These are phyloP conservation scores for Neurospora intermedia DNA, from an alignment of 495 filamentous ascomycete genomes.

Conservation along the genomic window DNA sequence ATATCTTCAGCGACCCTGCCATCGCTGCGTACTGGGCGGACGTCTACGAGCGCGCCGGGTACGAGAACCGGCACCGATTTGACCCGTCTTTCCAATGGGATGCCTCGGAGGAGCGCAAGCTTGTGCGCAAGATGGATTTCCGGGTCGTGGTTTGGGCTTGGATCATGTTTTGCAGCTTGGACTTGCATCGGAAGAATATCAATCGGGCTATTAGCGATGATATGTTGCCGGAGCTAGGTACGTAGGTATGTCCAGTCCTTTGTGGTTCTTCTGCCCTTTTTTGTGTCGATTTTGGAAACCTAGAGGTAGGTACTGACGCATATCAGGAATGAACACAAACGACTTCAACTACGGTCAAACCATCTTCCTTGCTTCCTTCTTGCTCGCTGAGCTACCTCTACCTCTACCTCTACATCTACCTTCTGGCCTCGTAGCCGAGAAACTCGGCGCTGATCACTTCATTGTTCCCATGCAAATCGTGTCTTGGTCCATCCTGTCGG, in stretches of 20 bases:
- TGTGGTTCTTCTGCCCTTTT: background rate
- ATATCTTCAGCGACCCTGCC: slow-evolving; percentile 20
- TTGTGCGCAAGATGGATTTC: slow-evolving; percentile 36
- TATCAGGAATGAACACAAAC: slow-evolving; percentile 32
- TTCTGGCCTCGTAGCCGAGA: slow-evolving; percentile 36
- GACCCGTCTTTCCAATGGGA: slow-evolving; percentile 39
- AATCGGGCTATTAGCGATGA: slow-evolving; percentile 37
- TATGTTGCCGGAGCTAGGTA: slow-evolving; percentile 27
- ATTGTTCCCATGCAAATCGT: slow-evolving; percentile 41
- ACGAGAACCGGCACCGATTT: slow-evolving; percentile 48
- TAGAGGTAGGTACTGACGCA: background rate
- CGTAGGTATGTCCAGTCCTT: slow-evolving; percentile 1
- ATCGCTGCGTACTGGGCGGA: slow-evolving; percentile 18
- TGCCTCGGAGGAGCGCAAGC: slow-evolving; percentile 34
- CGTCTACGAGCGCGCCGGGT: slow-evolving; percentile 26
- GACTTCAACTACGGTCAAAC: slow-evolving; percentile 36
- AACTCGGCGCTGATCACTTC: slow-evolving; percentile 35
- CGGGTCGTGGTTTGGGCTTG: slow-evolving; percentile 28
- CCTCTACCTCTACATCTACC: slow-evolving; percentile 7
- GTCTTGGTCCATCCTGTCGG: slow-evolving; percentile 31
- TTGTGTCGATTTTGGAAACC: background rate
- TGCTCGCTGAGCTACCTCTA: slow-evolving; percentile 30
- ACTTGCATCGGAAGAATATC: slow-evolving; percentile 35
- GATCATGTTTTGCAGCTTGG: slow-evolving; percentile 37
- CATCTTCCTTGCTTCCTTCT: slow-evolving; percentile 36